Percentiles rank a stretch among this genome's conserved stretches.
phyloP scores from a whole-genome alignment of 208 protist genomes.

The Balamuthia mandrillaris region DNA sequence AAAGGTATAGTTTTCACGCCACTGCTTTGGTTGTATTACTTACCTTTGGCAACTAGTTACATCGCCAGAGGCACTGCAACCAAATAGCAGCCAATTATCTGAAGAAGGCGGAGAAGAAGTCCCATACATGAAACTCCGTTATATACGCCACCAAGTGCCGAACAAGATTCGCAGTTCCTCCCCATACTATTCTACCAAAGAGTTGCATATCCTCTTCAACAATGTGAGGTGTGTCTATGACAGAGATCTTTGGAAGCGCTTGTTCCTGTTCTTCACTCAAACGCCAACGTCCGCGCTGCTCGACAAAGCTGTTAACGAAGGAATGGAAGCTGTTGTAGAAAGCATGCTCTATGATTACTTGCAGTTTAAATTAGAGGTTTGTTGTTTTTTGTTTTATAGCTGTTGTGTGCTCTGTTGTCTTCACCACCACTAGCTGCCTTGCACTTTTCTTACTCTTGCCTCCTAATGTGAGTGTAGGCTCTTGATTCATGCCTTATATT shows the following conservation, averaged over 20 bases:
- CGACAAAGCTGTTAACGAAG: constrained; percentile 32
- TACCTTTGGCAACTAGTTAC: no score
- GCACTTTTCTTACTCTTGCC: no score
- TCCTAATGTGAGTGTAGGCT: no score
- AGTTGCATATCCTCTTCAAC: background rate
- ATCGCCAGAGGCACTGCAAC: background rate
- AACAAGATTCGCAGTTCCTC: background rate
- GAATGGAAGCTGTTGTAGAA: constrained; percentile 14
- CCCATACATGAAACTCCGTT: background rate
- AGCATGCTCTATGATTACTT: constrained; percentile 29
- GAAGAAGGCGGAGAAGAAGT: background rate
- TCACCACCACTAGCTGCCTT: no score
- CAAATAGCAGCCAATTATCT: background rate
- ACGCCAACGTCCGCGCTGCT: background rate
- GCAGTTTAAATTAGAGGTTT: constrained; percentile 18
- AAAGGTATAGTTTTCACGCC: background rate
- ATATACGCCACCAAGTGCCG: background rate
- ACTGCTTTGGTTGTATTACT: no score
- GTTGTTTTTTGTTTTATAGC: no score
- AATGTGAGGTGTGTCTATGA: background rate
- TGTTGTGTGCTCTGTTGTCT: no score
- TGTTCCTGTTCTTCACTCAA: constrained; percentile 13
- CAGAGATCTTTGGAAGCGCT: constrained; percentile 27
- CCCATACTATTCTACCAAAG: background rate
- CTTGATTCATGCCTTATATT: background rate